These are phyloP conservation scores for Crithidia thermophila DNA, from an alignment of 208 protist species.

Conservation along the genomic window DNA sequence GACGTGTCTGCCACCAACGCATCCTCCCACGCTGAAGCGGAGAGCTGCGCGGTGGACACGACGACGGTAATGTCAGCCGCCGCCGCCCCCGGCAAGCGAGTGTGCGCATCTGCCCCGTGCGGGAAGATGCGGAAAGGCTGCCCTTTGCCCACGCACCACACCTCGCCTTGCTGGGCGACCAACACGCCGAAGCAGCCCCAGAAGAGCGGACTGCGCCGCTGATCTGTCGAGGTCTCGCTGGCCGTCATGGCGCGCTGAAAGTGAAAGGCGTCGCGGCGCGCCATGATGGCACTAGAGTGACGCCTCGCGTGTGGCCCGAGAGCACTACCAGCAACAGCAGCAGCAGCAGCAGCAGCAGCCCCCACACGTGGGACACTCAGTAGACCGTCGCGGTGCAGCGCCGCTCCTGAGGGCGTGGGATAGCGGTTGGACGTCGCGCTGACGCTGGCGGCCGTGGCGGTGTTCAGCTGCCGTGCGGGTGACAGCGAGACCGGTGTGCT, in stretches of 20 bases:
- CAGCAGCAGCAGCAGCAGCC: not conserved
- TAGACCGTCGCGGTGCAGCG: constrained; percentile 1
- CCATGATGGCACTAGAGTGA: not conserved
- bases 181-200: constrained; percentile 36
- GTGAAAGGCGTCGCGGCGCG: constrained; percentile 19
- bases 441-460: not conserved
- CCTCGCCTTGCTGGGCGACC: constrained; percentile 26
- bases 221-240: constrained; percentile 16
- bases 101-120: not conserved
- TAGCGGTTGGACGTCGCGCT: not conserved
- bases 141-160: constrained; percentile 33
- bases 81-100: not conserved
- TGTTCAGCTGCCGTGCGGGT: too few species aligned
- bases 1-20: not conserved
- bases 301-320: too few species aligned
- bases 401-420: too few species aligned
- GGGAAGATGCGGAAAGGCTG: constrained; percentile 29
- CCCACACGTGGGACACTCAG: too few species aligned
- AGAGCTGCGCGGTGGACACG: constrained; percentile 18
- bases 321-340: too few species aligned
- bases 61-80: constrained; percentile 14
- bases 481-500: not conserved
- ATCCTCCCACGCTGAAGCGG: constrained; percentile 16
- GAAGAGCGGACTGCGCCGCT: constrained; percentile 13
- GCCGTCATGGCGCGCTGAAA: constrained; percentile 30